Conservation (phyloP, 2,329 filamentous ascomycete species). For the Scytalidium lignicola region DNA sequence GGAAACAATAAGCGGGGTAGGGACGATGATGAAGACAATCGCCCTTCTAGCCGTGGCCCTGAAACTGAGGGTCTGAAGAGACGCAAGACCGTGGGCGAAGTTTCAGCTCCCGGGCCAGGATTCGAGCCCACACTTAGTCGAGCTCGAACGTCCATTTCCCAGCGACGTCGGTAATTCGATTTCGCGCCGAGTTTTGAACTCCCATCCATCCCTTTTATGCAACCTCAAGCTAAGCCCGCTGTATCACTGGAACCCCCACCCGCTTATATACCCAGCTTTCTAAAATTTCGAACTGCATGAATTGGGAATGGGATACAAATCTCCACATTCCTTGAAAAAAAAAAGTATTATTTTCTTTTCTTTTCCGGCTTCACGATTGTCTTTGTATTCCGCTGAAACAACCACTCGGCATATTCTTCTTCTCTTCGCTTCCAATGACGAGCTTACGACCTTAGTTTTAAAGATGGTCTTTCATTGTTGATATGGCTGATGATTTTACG, state of each 20-base stretch:
- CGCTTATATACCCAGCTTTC: not conserved
- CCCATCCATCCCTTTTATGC: constrained; percentile 1
- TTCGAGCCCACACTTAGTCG: constrained; percentile 45
- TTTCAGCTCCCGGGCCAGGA: constrained; percentile 43
- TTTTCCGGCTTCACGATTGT: constrained; percentile 23
- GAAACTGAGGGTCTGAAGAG: constrained; percentile 67
- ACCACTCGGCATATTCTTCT: constrained; percentile 32
- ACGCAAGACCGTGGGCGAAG: constrained; percentile 69
- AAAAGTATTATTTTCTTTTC: constrained; percentile 19
- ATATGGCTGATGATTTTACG: constrained; percentile 42
- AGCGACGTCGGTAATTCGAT: constrained; percentile 25
- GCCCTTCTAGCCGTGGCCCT: constrained; percentile 52
- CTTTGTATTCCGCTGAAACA: constrained; percentile 34
- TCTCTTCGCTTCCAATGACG: constrained; percentile 30
- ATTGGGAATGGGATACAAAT: constrained; percentile 9
- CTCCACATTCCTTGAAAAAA: constrained; percentile 24
- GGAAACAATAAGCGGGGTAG: constrained; percentile 36
- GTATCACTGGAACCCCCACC: not conserved
- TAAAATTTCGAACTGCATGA: constrained; percentile 1
- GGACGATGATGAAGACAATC: constrained; percentile 44
- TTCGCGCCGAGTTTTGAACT: not conserved
- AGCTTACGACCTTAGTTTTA: constrained; percentile 35
- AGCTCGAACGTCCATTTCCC: constrained; percentile 39
- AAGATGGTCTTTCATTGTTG: constrained; percentile 30
- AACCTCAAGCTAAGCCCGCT: not conserved